These are phyloP conservation scores for Phytopythium kandeliae DNA, from an alignment of 352 stramenopile genomes.

Conservation along the genomic window DNA sequence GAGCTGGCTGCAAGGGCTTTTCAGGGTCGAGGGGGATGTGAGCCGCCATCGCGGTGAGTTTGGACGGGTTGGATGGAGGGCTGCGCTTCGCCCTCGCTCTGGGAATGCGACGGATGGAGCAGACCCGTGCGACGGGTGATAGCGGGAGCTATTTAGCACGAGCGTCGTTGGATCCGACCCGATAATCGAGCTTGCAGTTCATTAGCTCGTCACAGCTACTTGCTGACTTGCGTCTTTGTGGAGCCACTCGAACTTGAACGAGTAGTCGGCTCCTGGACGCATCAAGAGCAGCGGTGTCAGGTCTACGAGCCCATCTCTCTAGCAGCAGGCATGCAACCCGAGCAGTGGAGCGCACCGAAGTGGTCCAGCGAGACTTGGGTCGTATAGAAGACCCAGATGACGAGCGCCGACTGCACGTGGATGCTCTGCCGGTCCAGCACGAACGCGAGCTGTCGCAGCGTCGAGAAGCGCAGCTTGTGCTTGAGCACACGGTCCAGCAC, in stretches of 20 bases:
- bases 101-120: too few relatives aligned
- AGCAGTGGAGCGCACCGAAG: constrained; percentile 8
- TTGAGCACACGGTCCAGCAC: constrained; percentile 16
- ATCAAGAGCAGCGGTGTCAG: not conserved
- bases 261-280: not conserved
- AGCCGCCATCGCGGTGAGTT: constrained; percentile 35
- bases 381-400: constrained; percentile 21
- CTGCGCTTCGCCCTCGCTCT: not conserved
- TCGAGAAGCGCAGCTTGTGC: constrained; percentile 18
- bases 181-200: too few relatives aligned
- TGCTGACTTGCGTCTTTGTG: too few relatives aligned
- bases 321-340: too few relatives aligned
- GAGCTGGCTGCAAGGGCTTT: constrained; percentile 38
- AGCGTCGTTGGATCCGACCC: too few relatives aligned
- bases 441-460: constrained; percentile 14
- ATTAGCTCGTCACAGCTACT: too few relatives aligned
- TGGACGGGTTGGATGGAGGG: not conserved
- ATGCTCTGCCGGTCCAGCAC: constrained; percentile 12
- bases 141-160: too few relatives aligned
- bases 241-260: not conserved
- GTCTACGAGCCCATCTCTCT: too few relatives aligned
- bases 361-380: constrained; percentile 17
- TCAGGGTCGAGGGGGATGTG: constrained; percentile 34
- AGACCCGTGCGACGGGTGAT: too few relatives aligned
- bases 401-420: constrained; percentile 12